These are phyloP conservation scores for Leucaena leucocephala DNA, from an alignment of 306 rosid genomes.

Conservation along the genomic window DNA sequence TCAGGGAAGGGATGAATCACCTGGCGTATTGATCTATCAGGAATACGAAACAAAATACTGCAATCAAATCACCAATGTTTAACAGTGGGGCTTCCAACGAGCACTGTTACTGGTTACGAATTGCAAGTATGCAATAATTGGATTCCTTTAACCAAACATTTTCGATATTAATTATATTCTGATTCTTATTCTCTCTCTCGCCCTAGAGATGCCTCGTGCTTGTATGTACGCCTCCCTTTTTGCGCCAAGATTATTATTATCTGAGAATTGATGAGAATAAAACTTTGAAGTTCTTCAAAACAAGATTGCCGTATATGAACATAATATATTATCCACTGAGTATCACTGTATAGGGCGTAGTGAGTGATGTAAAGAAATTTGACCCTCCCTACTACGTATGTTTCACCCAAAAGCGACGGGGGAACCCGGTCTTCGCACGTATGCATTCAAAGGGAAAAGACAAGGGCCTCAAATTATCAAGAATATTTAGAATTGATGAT, in stretches of 20 bases:
- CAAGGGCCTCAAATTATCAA: neutral
- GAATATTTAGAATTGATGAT: neutral
- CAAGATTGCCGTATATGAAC: neutral
- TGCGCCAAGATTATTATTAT: neutral
- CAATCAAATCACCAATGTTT: neutral
- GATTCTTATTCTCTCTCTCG: neutral
- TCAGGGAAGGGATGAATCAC: neutral
- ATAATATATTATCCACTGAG: constrained; percentile 7
- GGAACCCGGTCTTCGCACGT: neutral
- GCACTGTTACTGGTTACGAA: neutral
- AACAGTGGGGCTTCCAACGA: neutral
- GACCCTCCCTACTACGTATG: neutral
- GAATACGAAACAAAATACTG: no score
- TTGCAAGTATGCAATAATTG: neutral
- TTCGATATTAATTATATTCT: neutral
- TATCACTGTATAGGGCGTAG: neutral
- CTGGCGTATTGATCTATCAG: neutral
- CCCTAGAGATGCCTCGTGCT: neutral
- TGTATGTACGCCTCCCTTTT: constrained; percentile 2
- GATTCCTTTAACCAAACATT: neutral
- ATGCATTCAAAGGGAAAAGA: neutral
- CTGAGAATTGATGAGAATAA: neutral
- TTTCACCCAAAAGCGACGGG: neutral
- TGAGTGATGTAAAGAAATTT: neutral
- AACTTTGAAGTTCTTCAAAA: neutral